Percentiles rank a stretch among this genome's conserved stretches.
phyloP scores from a whole-genome alignment of 139 green algal genomes.

The Chlamydomonas sp. region DNA sequence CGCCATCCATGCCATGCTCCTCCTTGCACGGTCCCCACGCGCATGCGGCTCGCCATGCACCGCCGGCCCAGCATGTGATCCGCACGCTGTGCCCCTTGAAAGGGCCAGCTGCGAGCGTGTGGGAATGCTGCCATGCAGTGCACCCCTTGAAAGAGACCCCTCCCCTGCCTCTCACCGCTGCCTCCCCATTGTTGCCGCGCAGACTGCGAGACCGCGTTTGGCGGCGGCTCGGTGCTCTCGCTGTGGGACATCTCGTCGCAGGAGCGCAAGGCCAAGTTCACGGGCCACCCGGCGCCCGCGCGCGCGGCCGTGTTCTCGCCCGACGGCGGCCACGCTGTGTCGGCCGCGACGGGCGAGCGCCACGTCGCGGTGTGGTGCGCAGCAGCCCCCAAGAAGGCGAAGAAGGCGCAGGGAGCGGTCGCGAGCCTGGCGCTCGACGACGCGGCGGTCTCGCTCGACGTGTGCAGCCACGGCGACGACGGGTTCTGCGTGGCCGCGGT shows the following conservation, averaged over 20 bases:
- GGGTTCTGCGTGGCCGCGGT: conserved; percentile 43
- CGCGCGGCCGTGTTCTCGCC: conserved; percentile 37
- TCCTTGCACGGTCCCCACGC: no score
- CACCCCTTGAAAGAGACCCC: no score
- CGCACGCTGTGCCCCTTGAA: no score
- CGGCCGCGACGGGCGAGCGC: conserved; percentile 42
- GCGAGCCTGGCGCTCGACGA: conserved; percentile 36
- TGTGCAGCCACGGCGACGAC: conserved; percentile 2
- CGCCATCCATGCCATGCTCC: no score
- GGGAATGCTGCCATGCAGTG: no score
- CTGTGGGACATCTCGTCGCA: conserved; percentile 46
- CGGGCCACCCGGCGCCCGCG: conserved; percentile 46
- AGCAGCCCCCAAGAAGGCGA: conserved; percentile 21
- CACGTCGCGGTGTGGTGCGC: conserved; percentile 53
- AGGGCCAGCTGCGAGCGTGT: no score
- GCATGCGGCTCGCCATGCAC: no score
- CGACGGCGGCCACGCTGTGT: conserved; percentile 38
- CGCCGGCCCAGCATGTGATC: no score
- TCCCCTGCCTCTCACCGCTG: no score
- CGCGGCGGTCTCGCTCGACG: conserved; percentile 30
- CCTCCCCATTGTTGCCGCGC: conserved; percentile 13
- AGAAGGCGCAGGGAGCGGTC: conserved; percentile 31
- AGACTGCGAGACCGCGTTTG: conserved; percentile 41
- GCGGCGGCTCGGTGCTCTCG: conserved; percentile 40
- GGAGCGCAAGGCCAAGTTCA: conserved; percentile 45